phyloP scores from a whole-genome alignment of 176 grass and related monocot species.

The Hordeum marinum region DNA sequence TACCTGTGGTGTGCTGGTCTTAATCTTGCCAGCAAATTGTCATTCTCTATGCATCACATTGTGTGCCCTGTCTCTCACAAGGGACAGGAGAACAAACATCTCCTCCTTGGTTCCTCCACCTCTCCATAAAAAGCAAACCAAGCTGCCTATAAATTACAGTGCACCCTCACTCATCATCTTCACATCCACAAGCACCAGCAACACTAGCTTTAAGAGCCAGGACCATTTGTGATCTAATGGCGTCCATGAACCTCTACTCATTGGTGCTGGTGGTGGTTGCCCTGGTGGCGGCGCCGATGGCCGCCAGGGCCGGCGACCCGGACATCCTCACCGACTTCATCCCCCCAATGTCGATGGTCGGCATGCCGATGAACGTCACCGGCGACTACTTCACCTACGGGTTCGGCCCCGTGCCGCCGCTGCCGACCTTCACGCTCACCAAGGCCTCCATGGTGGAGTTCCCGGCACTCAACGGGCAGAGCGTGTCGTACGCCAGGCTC shows the following conservation, averaged over 20 bases:
- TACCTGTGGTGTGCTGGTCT: background rate
- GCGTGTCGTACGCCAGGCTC: slow-evolving; percentile 35
- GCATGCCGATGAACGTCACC: background rate
- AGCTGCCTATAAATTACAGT: background rate
- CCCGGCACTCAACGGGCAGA: slow-evolving; percentile 48
- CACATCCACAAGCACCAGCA: background rate
- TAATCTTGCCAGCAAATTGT: background rate
- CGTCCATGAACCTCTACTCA: background rate
- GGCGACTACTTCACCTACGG: slow-evolving; percentile 21
- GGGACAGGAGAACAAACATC: background rate
- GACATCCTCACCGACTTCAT: slow-evolving; percentile 33
- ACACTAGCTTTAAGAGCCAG: background rate
- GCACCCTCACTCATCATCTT: background rate
- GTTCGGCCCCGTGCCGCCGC: background rate
- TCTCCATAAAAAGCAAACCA: background rate
- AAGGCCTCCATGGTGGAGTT: slow-evolving; percentile 33
- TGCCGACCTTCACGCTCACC: background rate
- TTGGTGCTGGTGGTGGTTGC: background rate
- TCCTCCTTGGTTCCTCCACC: background rate
- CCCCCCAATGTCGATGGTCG: background rate
- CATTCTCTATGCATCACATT: background rate
- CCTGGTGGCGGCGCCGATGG: background rate
- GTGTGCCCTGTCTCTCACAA: background rate
- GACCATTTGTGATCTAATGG: background rate
- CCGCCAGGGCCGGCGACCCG: slow-evolving; percentile 10